Conservation (phyloP, 768 basidiomycete species). For the Phanerochaete carnosa region DNA sequence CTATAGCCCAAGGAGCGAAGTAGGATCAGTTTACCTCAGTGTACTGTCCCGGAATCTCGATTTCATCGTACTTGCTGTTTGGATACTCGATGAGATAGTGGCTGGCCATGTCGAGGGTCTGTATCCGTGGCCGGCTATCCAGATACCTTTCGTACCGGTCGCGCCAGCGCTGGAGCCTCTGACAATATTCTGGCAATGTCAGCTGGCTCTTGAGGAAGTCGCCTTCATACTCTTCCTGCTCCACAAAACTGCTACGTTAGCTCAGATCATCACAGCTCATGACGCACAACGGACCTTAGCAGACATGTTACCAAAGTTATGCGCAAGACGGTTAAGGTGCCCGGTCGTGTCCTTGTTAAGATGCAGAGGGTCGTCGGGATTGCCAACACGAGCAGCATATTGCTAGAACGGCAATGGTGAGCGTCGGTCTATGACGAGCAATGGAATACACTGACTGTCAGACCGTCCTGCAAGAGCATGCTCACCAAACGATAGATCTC, state of each 20-base stretch:
- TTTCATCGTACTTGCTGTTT: constrained; percentile 94
- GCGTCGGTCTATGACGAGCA: not conserved
- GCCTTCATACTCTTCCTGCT: constrained; percentile 83
- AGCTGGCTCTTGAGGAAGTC: constrained; percentile 81
- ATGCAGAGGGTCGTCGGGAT: constrained; percentile 65
- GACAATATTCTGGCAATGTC: constrained; percentile 82
- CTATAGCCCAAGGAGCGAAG: not conserved
- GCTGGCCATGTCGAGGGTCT: constrained; percentile 81
- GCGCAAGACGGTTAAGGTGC: constrained; percentile 57
- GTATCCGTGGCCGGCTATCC: constrained; percentile 78
- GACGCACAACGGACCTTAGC: not conserved
- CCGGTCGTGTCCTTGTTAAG: constrained; percentile 51
- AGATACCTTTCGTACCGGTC: constrained; percentile 84
- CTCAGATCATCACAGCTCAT: not conserved
- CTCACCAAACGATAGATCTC: constrained; percentile 90
- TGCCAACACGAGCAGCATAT: constrained; percentile 64
- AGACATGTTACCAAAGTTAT: constrained; percentile 46
- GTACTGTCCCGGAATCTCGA: constrained; percentile 99
- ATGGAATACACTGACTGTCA: constrained; percentile 52
- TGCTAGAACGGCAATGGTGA: constrained; percentile 38
- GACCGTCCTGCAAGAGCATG: constrained; percentile 83
- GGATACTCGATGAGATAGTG: constrained; percentile 98
- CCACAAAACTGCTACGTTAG: not conserved
- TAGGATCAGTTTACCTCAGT: constrained; percentile 63
- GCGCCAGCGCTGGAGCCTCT: constrained; percentile 88